Conservation (phyloP, 1,139 yeast genomes). For the Saccharomyces hybrid region DNA sequence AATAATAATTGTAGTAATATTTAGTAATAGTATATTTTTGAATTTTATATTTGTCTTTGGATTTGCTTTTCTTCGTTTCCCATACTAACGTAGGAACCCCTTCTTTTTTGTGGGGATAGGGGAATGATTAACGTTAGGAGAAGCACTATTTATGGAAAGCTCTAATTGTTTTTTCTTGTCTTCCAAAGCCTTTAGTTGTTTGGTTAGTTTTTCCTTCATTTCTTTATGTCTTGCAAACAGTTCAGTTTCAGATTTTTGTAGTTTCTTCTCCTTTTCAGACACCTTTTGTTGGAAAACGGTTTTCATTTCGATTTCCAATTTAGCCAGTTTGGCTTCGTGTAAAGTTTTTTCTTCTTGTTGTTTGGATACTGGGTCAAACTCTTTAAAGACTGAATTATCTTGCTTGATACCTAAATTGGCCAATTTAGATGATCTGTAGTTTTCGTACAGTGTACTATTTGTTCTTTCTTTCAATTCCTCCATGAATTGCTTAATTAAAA, state of each 20-base stretch:
- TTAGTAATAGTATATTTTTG: not conserved
- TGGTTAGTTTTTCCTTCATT: slow-evolving; percentile 87
- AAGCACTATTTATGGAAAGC: slow-evolving; percentile 33
- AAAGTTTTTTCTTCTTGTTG: slow-evolving; percentile 90
- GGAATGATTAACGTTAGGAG: slow-evolving; percentile 37
- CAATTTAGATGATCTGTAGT: slow-evolving; percentile 82
- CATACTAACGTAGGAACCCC: slow-evolving; percentile 49
- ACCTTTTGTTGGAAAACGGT: slow-evolving; percentile 95
- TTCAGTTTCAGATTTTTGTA: slow-evolving; percentile 96
- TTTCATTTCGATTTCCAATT: slow-evolving; percentile 96
- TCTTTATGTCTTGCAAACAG: slow-evolving; percentile 92
- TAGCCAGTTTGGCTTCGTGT: slow-evolving; percentile 89
- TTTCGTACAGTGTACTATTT: slow-evolving; percentile 67
- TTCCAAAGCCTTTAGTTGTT: slow-evolving; percentile 82
- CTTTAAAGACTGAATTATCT: slow-evolving; percentile 85
- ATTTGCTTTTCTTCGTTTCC: not conserved
- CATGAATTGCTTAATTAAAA: slow-evolving; percentile 81
- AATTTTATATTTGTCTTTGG: not conserved
- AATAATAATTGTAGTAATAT: slow-evolving; percentile 12
- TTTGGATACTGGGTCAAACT: slow-evolving; percentile 85
- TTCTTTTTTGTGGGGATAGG: slow-evolving; percentile 47
- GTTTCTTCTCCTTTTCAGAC: slow-evolving; percentile 90
- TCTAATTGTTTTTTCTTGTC: slow-evolving; percentile 85
- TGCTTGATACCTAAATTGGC: slow-evolving; percentile 80
- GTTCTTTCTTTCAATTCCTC: slow-evolving; percentile 93